phyloP scores from a whole-genome alignment of 2,329 filamentous ascomycete genomes.

The Xylaria sp. region DNA sequence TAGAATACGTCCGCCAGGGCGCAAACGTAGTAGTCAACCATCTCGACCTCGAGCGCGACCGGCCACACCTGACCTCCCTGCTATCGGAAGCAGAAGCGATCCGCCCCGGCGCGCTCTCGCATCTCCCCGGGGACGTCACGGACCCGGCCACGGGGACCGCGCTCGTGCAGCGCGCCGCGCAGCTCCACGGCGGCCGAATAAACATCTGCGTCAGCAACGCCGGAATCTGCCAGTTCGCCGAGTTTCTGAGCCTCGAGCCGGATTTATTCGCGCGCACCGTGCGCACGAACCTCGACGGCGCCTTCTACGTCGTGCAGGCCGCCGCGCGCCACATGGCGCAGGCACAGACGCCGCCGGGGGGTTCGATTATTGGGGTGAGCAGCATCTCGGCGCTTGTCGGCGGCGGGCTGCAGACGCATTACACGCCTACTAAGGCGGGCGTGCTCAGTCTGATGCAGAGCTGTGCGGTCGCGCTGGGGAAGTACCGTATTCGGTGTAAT shows the following conservation, averaged over 20 bases:
- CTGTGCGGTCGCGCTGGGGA: slow-evolving; percentile 80
- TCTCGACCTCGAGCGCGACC: slow-evolving; percentile 68
- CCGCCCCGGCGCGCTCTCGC: slow-evolving; percentile 67
- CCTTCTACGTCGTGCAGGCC: slow-evolving; percentile 89
- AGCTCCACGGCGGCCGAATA: slow-evolving; percentile 66
- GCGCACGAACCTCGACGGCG: slow-evolving; percentile 83
- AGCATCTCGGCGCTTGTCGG: slow-evolving; percentile 82
- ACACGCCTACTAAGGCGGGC: slow-evolving; percentile 89
- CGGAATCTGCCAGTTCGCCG: slow-evolving; percentile 87
- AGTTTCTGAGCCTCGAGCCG: slow-evolving; percentile 80
- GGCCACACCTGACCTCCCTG: slow-evolving; percentile 63
- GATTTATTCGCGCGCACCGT: slow-evolving; percentile 79
- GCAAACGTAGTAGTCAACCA: slow-evolving; percentile 85
- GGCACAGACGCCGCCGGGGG: slow-evolving; percentile 71
- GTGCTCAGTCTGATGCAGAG: slow-evolving; percentile 85
- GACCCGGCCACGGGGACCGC: slow-evolving; percentile 75
- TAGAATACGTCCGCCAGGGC: slow-evolving; percentile 82
- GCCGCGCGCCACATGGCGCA: slow-evolving; percentile 84
- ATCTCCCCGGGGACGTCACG: slow-evolving; percentile 81
- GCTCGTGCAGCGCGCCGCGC: slow-evolving; percentile 74
- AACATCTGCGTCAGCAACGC: slow-evolving; percentile 90
- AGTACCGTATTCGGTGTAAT: slow-evolving; percentile 82
- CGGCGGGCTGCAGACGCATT: slow-evolving; percentile 82
- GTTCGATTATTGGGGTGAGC: slow-evolving; percentile 81
- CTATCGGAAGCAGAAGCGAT: slow-evolving; percentile 61